Evolutionary conservation across 441 rosid genomes (phyloP).

Genomic region (Mallotus repandus): DNA sequence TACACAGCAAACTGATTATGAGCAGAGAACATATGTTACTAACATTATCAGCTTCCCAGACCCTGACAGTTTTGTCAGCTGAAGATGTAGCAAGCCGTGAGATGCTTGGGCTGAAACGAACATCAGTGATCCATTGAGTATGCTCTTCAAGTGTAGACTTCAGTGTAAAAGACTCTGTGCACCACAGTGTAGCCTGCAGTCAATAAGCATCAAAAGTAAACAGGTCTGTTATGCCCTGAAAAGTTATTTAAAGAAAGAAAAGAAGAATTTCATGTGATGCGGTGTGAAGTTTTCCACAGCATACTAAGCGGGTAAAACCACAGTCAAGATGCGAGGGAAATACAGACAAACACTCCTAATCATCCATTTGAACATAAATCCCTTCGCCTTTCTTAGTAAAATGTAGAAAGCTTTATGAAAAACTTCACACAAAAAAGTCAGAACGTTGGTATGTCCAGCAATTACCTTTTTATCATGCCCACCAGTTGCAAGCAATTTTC

Average conservation of each 20-base stretch:
- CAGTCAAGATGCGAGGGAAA: neutral
- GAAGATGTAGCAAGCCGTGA: slow-evolving; percentile 64
- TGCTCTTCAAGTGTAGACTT: slow-evolving; percentile 66
- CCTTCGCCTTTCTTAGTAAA: neutral
- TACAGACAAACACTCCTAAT: neutral
- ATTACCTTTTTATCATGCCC: slow-evolving; percentile 66
- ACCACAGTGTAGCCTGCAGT: slow-evolving; percentile 62
- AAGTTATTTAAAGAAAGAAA: neutral
- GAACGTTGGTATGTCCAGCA: neutral
- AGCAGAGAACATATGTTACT: slow-evolving; percentile 23
- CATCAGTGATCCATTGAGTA: slow-evolving; percentile 59
- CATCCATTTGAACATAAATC: neutral
- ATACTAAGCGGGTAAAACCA: neutral
- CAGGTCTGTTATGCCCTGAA: neutral
- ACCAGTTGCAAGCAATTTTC: slow-evolving; percentile 72
- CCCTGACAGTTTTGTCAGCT: slow-evolving; percentile 64
- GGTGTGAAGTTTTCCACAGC: neutral
- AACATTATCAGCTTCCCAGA: slow-evolving; percentile 71
- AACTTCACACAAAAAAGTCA: neutral
- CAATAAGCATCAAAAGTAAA: slow-evolving; percentile 19
- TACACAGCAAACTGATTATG: neutral
- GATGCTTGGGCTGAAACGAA: slow-evolving; percentile 66
- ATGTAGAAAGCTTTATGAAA: neutral
- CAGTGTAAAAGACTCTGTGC: slow-evolving; percentile 46
- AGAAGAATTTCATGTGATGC: slow-evolving; percentile 1